Conservation (phyloP, 306 rosid species). For the Arachis stenosperma region DNA sequence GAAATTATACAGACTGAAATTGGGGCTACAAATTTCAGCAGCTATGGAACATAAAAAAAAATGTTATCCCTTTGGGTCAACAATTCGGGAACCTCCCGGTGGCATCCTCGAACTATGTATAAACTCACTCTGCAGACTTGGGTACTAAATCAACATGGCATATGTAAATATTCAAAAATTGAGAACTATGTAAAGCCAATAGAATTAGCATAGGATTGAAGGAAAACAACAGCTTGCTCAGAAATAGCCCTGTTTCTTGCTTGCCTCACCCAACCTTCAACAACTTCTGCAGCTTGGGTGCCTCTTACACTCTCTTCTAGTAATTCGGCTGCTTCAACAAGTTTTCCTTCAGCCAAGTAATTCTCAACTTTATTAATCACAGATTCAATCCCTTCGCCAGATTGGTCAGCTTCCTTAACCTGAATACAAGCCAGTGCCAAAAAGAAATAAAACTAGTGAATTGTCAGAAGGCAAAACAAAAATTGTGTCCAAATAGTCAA, state of each 20-base stretch:
- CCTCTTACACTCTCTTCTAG: conserved; percentile 86
- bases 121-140: conserved; percentile 30
- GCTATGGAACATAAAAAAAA: conserved; percentile 39
- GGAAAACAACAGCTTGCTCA: conserved; percentile 86
- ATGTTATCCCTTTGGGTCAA: conserved; percentile 37
- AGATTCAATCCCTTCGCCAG: conserved; percentile 90
- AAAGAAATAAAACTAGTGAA: conserved; percentile 17
- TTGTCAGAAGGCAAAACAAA: background rate
- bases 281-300: conserved; percentile 76
- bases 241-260: conserved; percentile 94
- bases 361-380: conserved; percentile 75
- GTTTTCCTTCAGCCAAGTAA: conserved; percentile 84
- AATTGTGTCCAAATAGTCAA: conserved; percentile 9
- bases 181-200: conserved; percentile 59
- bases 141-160: conserved; percentile 39
- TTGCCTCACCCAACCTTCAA: conserved; percentile 68
- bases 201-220: conserved; percentile 82
- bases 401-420: conserved; percentile 76
- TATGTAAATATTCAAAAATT: conserved; percentile 36
- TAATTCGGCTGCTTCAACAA: conserved; percentile 80
- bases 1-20: conserved; percentile 42
- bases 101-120: conserved; percentile 35
- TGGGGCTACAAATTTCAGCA: conserved; percentile 36
- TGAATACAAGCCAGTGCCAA: conserved; percentile 42
- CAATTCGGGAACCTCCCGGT: conserved; percentile 30